A percentile compares a stretch with the other conserved stretches of the same genome.
Evolutionary conservation across 164 flowering plant genomes (phyloP).

Genomic region (Stephania cephalantha): DNA sequence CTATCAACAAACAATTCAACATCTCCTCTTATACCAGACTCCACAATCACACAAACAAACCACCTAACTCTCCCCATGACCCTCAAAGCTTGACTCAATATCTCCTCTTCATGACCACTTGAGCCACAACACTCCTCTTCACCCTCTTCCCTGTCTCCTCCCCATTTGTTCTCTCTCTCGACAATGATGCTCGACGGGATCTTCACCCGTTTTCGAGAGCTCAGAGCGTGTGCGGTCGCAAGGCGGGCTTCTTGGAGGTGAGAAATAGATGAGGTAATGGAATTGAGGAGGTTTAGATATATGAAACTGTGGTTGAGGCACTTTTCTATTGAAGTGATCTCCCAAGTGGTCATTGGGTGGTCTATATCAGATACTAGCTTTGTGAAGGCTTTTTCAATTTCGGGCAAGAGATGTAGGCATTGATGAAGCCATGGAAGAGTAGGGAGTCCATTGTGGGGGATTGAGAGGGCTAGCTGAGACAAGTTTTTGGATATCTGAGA

Average conservation of each 20-base stretch:
- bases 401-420: conserved; percentile 27
- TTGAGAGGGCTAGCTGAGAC: conserved; percentile 11
- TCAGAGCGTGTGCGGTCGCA: conserved; percentile 28
- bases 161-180: not conserved
- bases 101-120: conserved; percentile 21
- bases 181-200: conserved; percentile 9
- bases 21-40: conserved; percentile 36
- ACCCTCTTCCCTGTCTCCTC: conserved; percentile 6
- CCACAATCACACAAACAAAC: conserved; percentile 33
- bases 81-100: conserved; percentile 33
- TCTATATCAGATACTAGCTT: conserved; percentile 39
- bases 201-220: not conserved
- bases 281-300: conserved; percentile 36
- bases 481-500: conserved; percentile 26
- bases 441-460: conserved; percentile 6
- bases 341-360: conserved; percentile 42
- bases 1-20: conserved; percentile 24
- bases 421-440: conserved; percentile 28
- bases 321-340: conserved; percentile 24
- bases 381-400: conserved; percentile 36
- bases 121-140: not conserved
- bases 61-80: conserved; percentile 25
- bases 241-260: conserved; percentile 38
- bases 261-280: conserved; percentile 33
- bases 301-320: conserved; percentile 37